These are phyloP conservation scores for Paracoccidioides brasiliensis DNA, from an alignment of 2,329 filamentous ascomycete genomes.

Conservation along the genomic window DNA sequence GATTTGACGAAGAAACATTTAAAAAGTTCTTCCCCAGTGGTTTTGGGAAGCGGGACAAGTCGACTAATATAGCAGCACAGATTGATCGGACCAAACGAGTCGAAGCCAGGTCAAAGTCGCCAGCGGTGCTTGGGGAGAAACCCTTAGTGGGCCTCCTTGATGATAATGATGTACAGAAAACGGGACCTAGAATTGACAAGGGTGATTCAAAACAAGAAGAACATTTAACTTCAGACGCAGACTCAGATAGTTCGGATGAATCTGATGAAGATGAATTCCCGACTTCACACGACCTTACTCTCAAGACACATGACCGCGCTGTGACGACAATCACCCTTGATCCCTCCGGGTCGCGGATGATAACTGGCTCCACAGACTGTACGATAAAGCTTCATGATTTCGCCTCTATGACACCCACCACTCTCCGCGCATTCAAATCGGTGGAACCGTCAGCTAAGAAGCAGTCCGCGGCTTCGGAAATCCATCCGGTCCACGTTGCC, in stretches of 20 bases:
- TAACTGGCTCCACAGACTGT: conserved; percentile 86
- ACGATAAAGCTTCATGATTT: conserved; percentile 90
- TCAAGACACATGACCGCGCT: conserved; percentile 83
- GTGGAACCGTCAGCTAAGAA: conserved; percentile 77
- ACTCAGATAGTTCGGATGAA: conserved; percentile 42
- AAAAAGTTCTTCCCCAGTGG: conserved; percentile 59
- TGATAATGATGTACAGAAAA: conserved; percentile 15
- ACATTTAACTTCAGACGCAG: conserved; percentile 29
- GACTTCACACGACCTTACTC: conserved; percentile 78
- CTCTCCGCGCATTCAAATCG: conserved; percentile 82
- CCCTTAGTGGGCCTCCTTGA: conserved; percentile 13
- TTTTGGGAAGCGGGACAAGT: conserved; percentile 70
- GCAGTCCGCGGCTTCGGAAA: conserved; percentile 56
- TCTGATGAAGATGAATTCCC: conserved; percentile 64
- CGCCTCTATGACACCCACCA: conserved; percentile 87
- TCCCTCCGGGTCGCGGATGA: conserved; percentile 67
- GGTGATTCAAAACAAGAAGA: conserved; percentile 19
- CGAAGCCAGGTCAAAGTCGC: conserved; percentile 21
- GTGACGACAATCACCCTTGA: conserved; percentile 78
- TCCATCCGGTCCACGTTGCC: conserved; percentile 76
- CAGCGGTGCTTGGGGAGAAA: conserved; percentile 7
- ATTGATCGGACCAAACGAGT: conserved; percentile 63
- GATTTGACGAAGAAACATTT: conserved; percentile 34
- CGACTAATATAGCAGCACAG: conserved; percentile 63
- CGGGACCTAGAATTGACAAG: conserved; percentile 14